These are phyloP conservation scores for Coniochaeta sp. DNA, from an alignment of 2,329 filamentous ascomycete species.

Conservation along the genomic window DNA sequence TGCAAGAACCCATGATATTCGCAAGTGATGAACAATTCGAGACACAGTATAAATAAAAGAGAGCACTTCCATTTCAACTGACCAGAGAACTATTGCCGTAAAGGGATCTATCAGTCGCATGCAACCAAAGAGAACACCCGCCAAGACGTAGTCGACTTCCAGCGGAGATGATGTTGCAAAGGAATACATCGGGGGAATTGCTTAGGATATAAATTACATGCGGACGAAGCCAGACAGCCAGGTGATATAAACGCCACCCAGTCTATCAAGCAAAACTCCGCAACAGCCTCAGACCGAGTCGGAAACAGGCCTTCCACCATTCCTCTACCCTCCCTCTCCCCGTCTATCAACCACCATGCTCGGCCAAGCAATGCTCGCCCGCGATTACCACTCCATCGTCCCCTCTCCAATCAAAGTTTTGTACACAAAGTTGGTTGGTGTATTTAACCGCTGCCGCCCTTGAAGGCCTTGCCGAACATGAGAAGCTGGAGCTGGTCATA, in stretches of 20 bases:
- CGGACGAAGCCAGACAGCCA: constrained; percentile 44
- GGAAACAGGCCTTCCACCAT: constrained; percentile 26
- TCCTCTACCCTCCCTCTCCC: constrained; percentile 25
- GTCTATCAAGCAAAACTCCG: constrained; percentile 22
- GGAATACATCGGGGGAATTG: constrained; percentile 42
- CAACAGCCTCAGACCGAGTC: constrained; percentile 11
- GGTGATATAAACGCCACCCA: constrained; percentile 26
- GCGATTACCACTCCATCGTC: constrained; percentile 27
- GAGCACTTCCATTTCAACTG: constrained; percentile 12
- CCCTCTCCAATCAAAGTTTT: constrained; percentile 16
- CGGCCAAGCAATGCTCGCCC: constrained; percentile 13
- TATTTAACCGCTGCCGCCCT: constrained; percentile 45
- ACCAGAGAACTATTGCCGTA: constrained; percentile 7
- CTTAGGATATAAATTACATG: constrained; percentile 57
- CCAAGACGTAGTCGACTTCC: constrained; percentile 20
- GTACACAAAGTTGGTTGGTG: constrained; percentile 26
- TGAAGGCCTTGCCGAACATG: constrained; percentile 99
- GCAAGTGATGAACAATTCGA: not conserved
- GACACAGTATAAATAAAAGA: not conserved
- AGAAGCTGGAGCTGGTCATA: constrained; percentile 99
- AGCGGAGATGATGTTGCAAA: constrained; percentile 26
- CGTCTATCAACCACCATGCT: constrained; percentile 3
- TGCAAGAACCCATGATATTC: too few species aligned
- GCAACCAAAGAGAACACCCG: constrained; percentile 23
- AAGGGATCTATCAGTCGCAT: constrained; percentile 30